Base-by-base conservation (phyloP, 129 eudicot species). In the Saussurea involucrata region DNA sequence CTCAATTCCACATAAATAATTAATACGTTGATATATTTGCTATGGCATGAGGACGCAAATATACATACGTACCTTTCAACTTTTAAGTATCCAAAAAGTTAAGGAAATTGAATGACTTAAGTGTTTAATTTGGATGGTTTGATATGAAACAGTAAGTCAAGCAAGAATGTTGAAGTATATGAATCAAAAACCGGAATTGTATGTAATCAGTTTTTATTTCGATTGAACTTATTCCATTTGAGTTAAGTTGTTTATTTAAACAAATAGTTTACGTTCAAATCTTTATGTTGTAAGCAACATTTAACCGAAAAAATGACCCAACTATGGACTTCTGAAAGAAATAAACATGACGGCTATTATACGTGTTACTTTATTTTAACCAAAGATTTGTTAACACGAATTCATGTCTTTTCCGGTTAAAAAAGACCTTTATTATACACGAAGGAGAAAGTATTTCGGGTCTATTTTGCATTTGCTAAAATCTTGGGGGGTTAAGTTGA, bases 401-500 rank as follows among this genome's bases (percentile, higher is more conserved):
- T 18, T 20, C 21, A 15, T 58, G n/a, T n/a, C n/a, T 18, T 53
- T 42, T 37, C 24, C 27, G 6, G 65, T 40, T 6, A 40, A 61
- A 61, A 18, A 7, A 33, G 25, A n/a, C 13, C 49, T 4, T 58
- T 78, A 63, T 61, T 34, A 63, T 29, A 17, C 17, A 42, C n/a
- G n/a, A n/a, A 42, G 71, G 6, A 68, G 76, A 69, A 68, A 81
- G 17, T 67, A 74, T 40, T 74, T 74, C 74, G 76, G 76, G 76
- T 75, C 37, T 42, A 15, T 66, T 74, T 74, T 68, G n/a, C 72
- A 76, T 58, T 74, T 75, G 66, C 84, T 81, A 81, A 81, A 81
- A 33, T 74, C 15, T 42, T 67, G 80, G 80, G 73, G 76, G 36
- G 72, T 68, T 81, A 74, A 81, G 84, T 81, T 25, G 33, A 74